Evolutionary conservation across 352 stramenopile genomes (phyloP).

Genomic region (Phytophthora meadii): DNA sequence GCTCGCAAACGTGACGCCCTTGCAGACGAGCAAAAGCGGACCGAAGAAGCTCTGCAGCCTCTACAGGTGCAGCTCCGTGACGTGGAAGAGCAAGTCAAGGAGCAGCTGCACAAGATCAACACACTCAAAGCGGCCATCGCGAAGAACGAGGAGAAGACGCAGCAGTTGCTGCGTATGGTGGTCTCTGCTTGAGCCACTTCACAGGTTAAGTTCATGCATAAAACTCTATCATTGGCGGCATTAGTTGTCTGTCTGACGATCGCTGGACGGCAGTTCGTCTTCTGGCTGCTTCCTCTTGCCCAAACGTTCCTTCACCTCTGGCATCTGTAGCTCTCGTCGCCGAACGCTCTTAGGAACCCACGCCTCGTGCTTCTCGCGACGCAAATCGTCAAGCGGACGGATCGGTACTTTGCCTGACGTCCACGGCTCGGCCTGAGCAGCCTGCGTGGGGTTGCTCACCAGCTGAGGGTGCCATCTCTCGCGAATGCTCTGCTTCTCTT

Average conservation of each 20-base stretch:
- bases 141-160: slow-evolving; percentile 94
- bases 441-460: slow-evolving; percentile 73
- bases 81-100: slow-evolving; percentile 91
- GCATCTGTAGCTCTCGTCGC: slow-evolving; percentile 63
- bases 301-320: slow-evolving; percentile 64
- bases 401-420: slow-evolving; percentile 46
- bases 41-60: slow-evolving; percentile 84
- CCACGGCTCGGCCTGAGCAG: slow-evolving; percentile 60
- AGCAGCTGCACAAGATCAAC: slow-evolving; percentile 93
- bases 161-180: slow-evolving; percentile 89
- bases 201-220: slow-evolving; percentile 11
- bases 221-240: slow-evolving; percentile 23
- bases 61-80: slow-evolving; percentile 86
- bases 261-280: slow-evolving; percentile 3
- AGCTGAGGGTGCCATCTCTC: slow-evolving; percentile 69
- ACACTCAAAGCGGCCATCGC: slow-evolving; percentile 91
- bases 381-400: slow-evolving; percentile 57
- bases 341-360: slow-evolving; percentile 78
- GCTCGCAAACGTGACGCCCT: slow-evolving; percentile 78
- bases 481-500: slow-evolving; percentile 60
- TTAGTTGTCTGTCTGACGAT: slow-evolving; percentile 3
- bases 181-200: slow-evolving; percentile 63
- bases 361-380: slow-evolving; percentile 64
- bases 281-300: slow-evolving; percentile 41
- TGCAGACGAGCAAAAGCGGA: slow-evolving; percentile 86